Base-by-base conservation (phyloP, 73 alveolate species). In the Durusdinium trenchii region DNA sequence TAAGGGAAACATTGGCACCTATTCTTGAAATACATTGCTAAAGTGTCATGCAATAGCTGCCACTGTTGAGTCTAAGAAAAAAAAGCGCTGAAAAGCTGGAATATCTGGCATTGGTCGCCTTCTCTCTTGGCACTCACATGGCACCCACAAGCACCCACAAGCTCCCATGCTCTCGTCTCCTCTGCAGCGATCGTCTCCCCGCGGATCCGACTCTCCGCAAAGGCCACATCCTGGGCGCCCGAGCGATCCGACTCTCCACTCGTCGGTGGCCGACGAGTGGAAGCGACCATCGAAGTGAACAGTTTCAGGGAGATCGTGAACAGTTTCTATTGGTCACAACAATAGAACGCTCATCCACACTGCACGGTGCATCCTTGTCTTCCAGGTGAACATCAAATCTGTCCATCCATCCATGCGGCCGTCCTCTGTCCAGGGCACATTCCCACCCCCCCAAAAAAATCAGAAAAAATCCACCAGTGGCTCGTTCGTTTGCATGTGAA, bases 171-270 rank as follows among this genome's bases (percentile, higher is more conserved):
- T 43, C 1, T 79, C 69, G 62, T 38, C 36, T 57, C 99, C 99
- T 94, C 99, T 18, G 94, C 99, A 60, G 95, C 95, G 47, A 95
- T 95, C 35, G 99, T 95, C 78, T 95, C 99, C 28, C 90, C 99
- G 28, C 99, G 95, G 43, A 95, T 95, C 12, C 99, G 82, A 1
- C 95, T 82, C 99, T 95, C 99, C 3, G 99, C 99, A 48, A 95
- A 95, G 83, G 99, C 95, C 87, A 95, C 95, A 30, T 95, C 99
- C 98, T 91, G 30, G 54, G 30, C 16, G 43, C 5, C 10, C 5
- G 43, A 32, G 40, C 42, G 30, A 23, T 12, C 9, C 43, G 71
- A 57, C 35, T 57, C 26, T 57, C 71, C 71, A 26, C 12, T 16
- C 12, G 26, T 57, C 71, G 71, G 71, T 12, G 71, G 71, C 26